A percentile compares a stretch with the other conserved stretches of the same genome.
These are phyloP conservation scores for Physcia stellaris DNA, from an alignment of 495 filamentous ascomycete species.

Conservation along the genomic window DNA sequence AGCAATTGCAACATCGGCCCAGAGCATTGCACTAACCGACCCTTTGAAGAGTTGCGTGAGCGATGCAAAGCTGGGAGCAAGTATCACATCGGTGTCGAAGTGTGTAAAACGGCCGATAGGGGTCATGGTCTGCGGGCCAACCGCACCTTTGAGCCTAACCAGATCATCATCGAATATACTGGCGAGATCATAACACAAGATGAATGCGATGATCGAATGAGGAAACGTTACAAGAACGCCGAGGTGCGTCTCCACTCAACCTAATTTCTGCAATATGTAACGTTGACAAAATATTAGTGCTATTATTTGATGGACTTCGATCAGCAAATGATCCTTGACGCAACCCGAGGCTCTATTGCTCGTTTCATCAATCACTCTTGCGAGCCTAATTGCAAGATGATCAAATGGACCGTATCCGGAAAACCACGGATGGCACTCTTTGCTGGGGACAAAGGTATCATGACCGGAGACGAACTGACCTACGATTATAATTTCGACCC, in stretches of 20 bases:
- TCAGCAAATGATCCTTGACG: constrained; percentile 97
- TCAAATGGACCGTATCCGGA: constrained; percentile 91
- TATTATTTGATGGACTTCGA: constrained; percentile 98
- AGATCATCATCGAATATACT: constrained; percentile 96
- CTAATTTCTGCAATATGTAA: constrained; percentile 10
- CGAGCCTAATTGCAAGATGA: constrained; percentile 92
- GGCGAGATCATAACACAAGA: constrained; percentile 92
- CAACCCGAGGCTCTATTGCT: constrained; percentile 86
- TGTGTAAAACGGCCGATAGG: constrained; percentile 75
- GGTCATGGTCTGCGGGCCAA: constrained; percentile 87
- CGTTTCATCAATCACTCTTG: constrained; percentile 98
- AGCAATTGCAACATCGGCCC: constrained; percentile 69
- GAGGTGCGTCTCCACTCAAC: constrained; percentile 42
- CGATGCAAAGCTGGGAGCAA: constrained; percentile 64
- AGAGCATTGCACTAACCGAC: constrained; percentile 66
- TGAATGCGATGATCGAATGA: constrained; percentile 89
- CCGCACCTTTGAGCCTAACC: constrained; percentile 71
- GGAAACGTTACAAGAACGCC: constrained; percentile 78
- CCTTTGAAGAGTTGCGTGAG: constrained; percentile 66
- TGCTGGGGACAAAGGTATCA: constrained; percentile 75
- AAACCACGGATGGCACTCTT: constrained; percentile 96
- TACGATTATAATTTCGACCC: constrained; percentile 99
- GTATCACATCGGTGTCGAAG: constrained; percentile 86
- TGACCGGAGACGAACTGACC: constrained; percentile 91
- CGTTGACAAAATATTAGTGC: constrained; percentile 37